Conservation (phyloP, 202 grass and related monocot genomes). For the Alloteropsis angusta region DNA sequence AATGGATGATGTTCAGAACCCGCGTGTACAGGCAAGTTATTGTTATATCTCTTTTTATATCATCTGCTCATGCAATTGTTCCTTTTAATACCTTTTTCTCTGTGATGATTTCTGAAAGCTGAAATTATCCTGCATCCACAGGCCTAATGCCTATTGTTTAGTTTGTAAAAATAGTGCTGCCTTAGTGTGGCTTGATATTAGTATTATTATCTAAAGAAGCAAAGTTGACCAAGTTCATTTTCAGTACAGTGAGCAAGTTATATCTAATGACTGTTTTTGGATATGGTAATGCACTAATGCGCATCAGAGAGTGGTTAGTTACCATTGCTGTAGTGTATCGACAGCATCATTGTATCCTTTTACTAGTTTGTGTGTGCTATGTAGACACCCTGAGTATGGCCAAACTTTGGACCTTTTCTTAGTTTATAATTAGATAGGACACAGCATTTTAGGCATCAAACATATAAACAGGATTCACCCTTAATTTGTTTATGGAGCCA, state of each 20-base stretch:
- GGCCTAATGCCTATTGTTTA: background rate
- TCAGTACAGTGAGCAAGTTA: background rate
- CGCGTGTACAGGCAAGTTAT: slow-evolving; percentile 67
- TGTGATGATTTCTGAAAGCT: slow-evolving; percentile 9
- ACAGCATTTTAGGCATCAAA: background rate
- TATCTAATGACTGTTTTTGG: background rate
- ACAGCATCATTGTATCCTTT: background rate
- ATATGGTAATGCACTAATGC: background rate
- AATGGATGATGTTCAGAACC: slow-evolving; percentile 88
- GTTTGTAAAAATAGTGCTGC: background rate
- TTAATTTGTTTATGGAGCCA: background rate
- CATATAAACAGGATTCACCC: background rate
- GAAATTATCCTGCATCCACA: background rate
- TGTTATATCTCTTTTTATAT: background rate
- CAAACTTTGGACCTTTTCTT: background rate
- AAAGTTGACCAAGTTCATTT: background rate
- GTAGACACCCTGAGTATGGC: background rate
- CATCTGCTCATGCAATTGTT: background rate
- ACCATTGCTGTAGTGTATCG: background rate
- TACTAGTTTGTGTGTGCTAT: background rate
- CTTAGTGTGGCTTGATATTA: background rate
- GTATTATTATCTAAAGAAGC: background rate
- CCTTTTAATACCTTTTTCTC: background rate
- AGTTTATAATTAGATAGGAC: background rate
- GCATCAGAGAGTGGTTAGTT: background rate